Conservation (phyloP, 2,329 filamentous ascomycete genomes). For the Paracorniculantispora psalliotae region DNA sequence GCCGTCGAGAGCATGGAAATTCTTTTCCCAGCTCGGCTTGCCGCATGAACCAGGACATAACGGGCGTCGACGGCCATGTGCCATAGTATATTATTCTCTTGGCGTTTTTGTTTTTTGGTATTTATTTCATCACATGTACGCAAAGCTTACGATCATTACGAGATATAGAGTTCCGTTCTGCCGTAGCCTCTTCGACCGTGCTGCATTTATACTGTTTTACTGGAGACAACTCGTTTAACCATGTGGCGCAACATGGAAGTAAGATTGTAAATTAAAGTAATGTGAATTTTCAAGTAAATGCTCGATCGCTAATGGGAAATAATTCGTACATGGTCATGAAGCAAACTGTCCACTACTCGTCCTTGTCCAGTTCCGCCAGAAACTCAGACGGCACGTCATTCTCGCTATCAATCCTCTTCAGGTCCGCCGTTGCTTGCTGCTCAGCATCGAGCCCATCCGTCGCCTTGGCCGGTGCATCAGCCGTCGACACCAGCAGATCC, state of each 20-base stretch:
- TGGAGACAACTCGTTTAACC: too few relatives aligned
- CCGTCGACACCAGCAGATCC: conserved; percentile 31
- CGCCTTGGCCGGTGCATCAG: conserved; percentile 20
- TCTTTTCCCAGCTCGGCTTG: neutral
- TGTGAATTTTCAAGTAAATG: neutral
- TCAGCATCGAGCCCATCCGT: neutral
- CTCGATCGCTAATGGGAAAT: neutral
- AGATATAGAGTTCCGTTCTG: conserved; percentile 8
- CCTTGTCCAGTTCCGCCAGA: conserved; percentile 37
- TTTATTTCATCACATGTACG: neutral
- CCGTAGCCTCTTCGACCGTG: too few relatives aligned
- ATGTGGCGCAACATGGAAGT: too few relatives aligned
- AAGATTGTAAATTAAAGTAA: too few relatives aligned
- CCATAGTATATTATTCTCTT: neutral
- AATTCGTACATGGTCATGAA: neutral
- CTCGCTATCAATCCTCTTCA: conserved; percentile 29
- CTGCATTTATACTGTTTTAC: too few relatives aligned
- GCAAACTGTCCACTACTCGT: neutral
- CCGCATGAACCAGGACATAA: neutral
- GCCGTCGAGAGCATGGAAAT: neutral
- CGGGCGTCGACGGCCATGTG: neutral
- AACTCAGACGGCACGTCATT: conserved; percentile 51
- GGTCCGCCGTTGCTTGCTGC: neutral
- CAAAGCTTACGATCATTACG: conserved; percentile 2
- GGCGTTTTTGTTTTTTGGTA: neutral